A percentile compares a stretch with the other conserved stretches of the same genome.
These are phyloP conservation scores for Saturnispora zaruensis DNA, from an alignment of 805 yeast genomes.

Conservation along the genomic window DNA sequence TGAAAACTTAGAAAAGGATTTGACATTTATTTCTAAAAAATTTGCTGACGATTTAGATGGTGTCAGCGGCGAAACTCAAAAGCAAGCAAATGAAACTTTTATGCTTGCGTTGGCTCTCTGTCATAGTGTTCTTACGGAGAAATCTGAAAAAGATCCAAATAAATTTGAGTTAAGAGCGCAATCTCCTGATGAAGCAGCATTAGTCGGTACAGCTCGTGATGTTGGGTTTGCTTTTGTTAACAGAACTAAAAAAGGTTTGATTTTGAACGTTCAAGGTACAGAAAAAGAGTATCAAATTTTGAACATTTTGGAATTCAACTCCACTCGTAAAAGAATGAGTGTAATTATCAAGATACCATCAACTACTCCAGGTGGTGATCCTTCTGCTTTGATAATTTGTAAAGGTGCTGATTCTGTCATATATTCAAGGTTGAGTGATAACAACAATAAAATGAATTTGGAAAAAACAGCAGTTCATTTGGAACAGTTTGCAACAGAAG, in stretches of 20 bases:
- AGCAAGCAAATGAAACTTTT: constrained; percentile 57
- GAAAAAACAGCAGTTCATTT: constrained; percentile 63
- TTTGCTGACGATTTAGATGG: constrained; percentile 58
- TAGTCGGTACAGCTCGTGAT: constrained; percentile 74
- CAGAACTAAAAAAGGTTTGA: constrained; percentile 58
- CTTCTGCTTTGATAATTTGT: constrained; percentile 59
- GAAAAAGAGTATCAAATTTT: constrained; percentile 63
- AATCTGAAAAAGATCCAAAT: constrained; percentile 49
- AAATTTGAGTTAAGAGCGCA: constrained; percentile 60
- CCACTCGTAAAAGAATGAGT: constrained; percentile 85
- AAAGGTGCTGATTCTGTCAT: constrained; percentile 83
- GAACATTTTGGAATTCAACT: constrained; percentile 68
- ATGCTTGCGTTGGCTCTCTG: constrained; percentile 71
- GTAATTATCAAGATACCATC: constrained; percentile 65
- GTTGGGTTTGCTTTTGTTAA: constrained; percentile 61
- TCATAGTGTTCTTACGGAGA: constrained; percentile 69
- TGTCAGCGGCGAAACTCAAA: constrained; percentile 41
- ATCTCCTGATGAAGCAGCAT: constrained; percentile 82
- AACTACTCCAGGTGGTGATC: constrained; percentile 35
- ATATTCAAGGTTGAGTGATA: constrained; percentile 49
- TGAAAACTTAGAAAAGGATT: constrained; percentile 41
- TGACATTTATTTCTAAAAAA: constrained; percentile 61
- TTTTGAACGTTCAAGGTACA: constrained; percentile 62
- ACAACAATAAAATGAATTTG: constrained; percentile 37
- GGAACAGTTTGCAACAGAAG: constrained; percentile 76